These are phyloP conservation scores for Russula griseocarnosa DNA, from an alignment of 768 basidiomycete genomes.

Conservation along the genomic window DNA sequence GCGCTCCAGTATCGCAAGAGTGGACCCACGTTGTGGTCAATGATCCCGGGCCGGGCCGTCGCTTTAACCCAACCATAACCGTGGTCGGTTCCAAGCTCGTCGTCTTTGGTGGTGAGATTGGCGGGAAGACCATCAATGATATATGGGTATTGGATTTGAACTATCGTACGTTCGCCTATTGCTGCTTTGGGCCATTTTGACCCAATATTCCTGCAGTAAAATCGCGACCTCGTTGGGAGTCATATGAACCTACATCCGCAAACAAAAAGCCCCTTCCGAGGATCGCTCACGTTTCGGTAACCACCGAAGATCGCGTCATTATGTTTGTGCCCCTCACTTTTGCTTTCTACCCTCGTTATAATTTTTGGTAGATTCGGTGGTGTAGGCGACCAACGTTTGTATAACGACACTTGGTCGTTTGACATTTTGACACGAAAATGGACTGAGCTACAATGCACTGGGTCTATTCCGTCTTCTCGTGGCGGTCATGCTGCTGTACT, in stretches of 20 bases:
- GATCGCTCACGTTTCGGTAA: constrained; percentile 82
- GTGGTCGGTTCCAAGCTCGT: constrained; percentile 91
- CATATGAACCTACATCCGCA: constrained; percentile 54
- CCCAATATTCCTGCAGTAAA: constrained; percentile 45
- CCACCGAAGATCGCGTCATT: constrained; percentile 54
- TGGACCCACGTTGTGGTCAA: constrained; percentile 86
- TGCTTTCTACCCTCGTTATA: constrained; percentile 6
- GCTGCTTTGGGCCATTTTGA: constrained; percentile 5
- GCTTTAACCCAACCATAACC: constrained; percentile 89
- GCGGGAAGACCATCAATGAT: constrained; percentile 90
- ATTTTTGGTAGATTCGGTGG: constrained; percentile 76
- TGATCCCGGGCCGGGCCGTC: constrained; percentile 62
- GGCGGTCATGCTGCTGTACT: constrained; percentile 96
- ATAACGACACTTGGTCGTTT: constrained; percentile 95
- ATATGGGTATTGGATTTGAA: constrained; percentile 95
- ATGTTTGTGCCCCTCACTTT: constrained; percentile 22
- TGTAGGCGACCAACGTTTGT: constrained; percentile 94
- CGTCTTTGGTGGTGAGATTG: constrained; percentile 94
- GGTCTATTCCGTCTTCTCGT: constrained; percentile 90
- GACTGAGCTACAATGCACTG: constrained; percentile 93
- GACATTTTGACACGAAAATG: constrained; percentile 76
- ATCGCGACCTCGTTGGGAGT: constrained; percentile 50
- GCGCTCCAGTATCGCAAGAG: constrained; percentile 71
- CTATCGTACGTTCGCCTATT: constrained; percentile 52
- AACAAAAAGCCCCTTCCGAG: constrained; percentile 69